Base-by-base conservation (phyloP, 2,329 filamentous ascomycete species). In the Neurospora sp. region DNA sequence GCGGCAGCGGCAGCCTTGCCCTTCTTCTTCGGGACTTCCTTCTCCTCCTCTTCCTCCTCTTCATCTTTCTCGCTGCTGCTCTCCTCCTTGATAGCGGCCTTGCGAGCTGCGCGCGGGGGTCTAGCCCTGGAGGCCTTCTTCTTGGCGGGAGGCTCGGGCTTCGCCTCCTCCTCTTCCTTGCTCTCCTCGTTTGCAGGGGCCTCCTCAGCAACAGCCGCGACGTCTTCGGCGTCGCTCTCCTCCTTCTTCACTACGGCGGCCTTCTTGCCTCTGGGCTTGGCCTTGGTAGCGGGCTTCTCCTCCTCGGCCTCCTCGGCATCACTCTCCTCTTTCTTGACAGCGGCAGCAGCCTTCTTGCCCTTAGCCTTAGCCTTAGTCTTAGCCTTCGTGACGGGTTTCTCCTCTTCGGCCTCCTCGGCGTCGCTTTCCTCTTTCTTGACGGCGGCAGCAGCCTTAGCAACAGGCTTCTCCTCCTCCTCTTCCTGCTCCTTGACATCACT, bases 291-390 rank as follows among this genome's bases (percentile, higher is more conserved):
- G 10, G 38, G 71, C 46, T 75, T 74, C 33, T 75, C 72, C 0
- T 72, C 72, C 0, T 72, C 73, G 1, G 75, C 71, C 19, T 75
- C 74, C n/a, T 76, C 28, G 28, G 5, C 28, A 7, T 33, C 5
- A 2, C 67, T 52, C 43, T 46, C 38, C 43, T 46, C 43, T 17
- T 13, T 68, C 67, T 19, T 46, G 9, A 43, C 4, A 2, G n/a
- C 42, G 38, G 23, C 52, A 13, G 17, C n/a, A 7, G 28, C 28
- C 23, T 70, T 40, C n/a, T 68, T 52, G n/a, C 43, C 38, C 33
- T 68, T 71, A 3, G 38, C 38, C 15, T 43, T 28, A 3, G 66
- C 28, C 28, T 33, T 33, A 5, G 28, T 62, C 15, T 43, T 28
- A 3, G 66, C 28, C 28, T 33, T 33, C 28, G 28, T 62, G 28